Base-by-base conservation (phyloP, 768 basidiomycete genomes). In the Kwoniella shandongensis region DNA sequence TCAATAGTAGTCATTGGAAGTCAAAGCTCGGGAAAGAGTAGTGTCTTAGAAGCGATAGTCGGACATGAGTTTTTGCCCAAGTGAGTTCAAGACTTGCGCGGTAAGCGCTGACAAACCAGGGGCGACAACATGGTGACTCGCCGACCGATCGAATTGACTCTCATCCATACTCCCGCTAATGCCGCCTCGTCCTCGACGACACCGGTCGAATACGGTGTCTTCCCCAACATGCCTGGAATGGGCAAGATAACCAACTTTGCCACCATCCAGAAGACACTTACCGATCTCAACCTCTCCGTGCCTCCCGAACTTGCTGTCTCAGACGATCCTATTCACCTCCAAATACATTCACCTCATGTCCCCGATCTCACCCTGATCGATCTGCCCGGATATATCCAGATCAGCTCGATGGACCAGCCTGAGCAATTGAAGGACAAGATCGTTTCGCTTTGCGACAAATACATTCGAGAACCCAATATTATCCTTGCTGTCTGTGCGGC, bases 111-210 rank as follows among this genome's bases (percentile, higher is more conserved):
- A 41, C 13, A 15, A 27, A 18, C 17, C 70, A 98, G 94, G 79
- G 96, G 96, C 53, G 88, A 91, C 77, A 98, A 98, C 77, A 99
- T 99, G 96, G 96, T 98, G 30, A 99, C 96, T 1, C 88, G 96
- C 0, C 86, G 96, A 51, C 96, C 96, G 1, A 97, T 99, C 68
- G 96, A 99, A 73, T 84, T 99, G 57, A 99, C 96, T 2, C 86
- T 99, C 45, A 86, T 98, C 56, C 91, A 99, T 72, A 94, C 88
- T 0, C 91, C 91, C 20, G 74, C 83, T 17, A 79, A 76, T 10
- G 79, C 83, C 30, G 58, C 67, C 6, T 67, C 65, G 1, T 69
- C 70, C 23, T 83, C 84, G 2, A 78, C 80, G 4, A 80, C 83
- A 20, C 81, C 79, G 0, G 60, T 59, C 2, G 93, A 96, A 74